A percentile compares a stretch with the other conserved stretches of the same genome.
Conservation (phyloP, 768 basidiomycete genomes). For the Lentinula sp. region DNA sequence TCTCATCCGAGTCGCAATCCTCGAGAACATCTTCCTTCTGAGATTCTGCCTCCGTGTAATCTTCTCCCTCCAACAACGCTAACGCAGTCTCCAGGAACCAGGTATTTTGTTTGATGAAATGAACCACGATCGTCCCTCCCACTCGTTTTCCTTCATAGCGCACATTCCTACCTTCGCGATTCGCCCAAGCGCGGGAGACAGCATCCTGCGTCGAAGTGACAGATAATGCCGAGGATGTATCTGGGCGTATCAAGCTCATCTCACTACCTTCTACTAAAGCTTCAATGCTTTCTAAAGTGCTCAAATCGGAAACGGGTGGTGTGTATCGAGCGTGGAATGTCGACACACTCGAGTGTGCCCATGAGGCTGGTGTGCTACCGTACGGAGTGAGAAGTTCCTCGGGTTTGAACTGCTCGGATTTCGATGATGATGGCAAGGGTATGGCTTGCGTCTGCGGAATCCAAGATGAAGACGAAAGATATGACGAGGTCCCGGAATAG, state of each 20-base stretch:
- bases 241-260: conserved; percentile 68
- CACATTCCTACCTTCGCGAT: conserved; percentile 62
- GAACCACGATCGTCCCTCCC: conserved; percentile 92
- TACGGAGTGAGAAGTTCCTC: conserved; percentile 9
- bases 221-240: conserved; percentile 23
- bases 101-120: conserved; percentile 95
- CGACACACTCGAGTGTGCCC: conserved; percentile 81
- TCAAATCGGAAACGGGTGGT: conserved; percentile 61
- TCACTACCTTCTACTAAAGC: conserved; percentile 90
- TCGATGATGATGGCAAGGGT: background rate
- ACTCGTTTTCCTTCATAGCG: conserved; percentile 66
- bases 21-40: background rate
- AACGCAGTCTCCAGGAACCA: conserved; percentile 95
- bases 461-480: conserved; percentile 14
- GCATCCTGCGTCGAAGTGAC: background rate
- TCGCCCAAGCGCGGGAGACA: conserved; percentile 48
- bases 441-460: background rate
- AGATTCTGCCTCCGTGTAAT: conserved; percentile 18
- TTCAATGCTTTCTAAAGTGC: conserved; percentile 70
- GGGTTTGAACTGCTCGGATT: background rate
- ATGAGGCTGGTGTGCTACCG: conserved; percentile 45
- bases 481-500: background rate
- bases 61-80: conserved; percentile 78
- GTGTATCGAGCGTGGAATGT: conserved; percentile 76
- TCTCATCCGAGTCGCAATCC: background rate